Evolutionary conservation across 2,329 filamentous ascomycete species (phyloP).

Genomic region (Fusarium musae): DNA sequence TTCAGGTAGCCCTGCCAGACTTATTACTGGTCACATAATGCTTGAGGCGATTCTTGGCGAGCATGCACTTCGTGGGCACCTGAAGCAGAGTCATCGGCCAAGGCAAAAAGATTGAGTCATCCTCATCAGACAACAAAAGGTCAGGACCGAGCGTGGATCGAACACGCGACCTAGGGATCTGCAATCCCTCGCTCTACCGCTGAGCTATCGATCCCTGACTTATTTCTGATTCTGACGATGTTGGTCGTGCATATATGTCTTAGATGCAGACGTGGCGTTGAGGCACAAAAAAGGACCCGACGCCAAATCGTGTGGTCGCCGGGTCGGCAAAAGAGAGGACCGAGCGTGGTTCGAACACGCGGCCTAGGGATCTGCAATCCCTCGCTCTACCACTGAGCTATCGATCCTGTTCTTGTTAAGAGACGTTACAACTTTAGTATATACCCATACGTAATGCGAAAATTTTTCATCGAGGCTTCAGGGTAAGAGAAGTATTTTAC

Average conservation of each 20-base stretch:
- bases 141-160: slow-evolving; percentile 39
- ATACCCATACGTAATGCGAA: fast-evolving
- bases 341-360: slow-evolving; percentile 40
- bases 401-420: slow-evolving; percentile 18
- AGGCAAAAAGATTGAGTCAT: neutral
- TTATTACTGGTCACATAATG: fast-evolving
- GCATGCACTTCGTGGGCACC: too few relatives aligned
- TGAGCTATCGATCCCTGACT: slow-evolving; percentile 35
- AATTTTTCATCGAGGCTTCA: neutral
- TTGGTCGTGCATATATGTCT: neutral
- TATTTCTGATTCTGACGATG: neutral
- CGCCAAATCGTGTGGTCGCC: neutral
- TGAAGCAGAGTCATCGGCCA: neutral
- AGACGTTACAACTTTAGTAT: fast-evolving
- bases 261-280: slow-evolving; percentile 3
- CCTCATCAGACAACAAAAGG: neutral
- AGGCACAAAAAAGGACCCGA: slow-evolving; percentile 19
- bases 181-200: slow-evolving; percentile 40
- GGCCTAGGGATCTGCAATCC: slow-evolving; percentile 40
- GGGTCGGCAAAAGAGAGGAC: slow-evolving; percentile 24
- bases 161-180: slow-evolving; percentile 39
- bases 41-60: neutral
- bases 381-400: slow-evolving; percentile 41
- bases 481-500: neutral
- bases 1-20: too few relatives aligned